A percentile compares a stretch with the other conserved stretches of the same genome.
Evolutionary conservation across 2,329 filamentous ascomycete species (phyloP).

Genomic region (Ophiostoma novo-ulmi): DNA sequence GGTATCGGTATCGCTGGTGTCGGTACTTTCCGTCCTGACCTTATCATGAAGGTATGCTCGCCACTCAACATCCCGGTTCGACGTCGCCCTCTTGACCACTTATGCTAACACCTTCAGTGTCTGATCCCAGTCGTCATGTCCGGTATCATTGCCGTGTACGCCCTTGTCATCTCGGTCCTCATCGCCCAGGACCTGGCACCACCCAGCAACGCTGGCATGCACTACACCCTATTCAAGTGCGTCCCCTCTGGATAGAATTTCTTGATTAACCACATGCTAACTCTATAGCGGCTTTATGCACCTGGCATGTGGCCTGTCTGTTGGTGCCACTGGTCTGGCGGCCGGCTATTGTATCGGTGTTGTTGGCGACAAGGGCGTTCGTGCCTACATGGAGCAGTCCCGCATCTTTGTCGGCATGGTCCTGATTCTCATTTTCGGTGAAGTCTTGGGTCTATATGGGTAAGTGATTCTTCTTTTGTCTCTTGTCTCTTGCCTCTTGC

Average conservation of each 20-base stretch:
- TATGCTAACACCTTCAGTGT: conserved; percentile 47
- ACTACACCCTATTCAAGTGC: conserved; percentile 82
- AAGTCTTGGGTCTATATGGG: conserved; percentile 96
- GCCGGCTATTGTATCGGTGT: conserved; percentile 95
- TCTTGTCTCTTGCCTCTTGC: background rate
- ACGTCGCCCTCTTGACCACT: background rate
- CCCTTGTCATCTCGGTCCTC: conserved; percentile 91
- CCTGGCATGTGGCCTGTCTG: conserved; percentile 80
- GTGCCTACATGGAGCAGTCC: conserved; percentile 93
- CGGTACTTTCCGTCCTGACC: conserved; percentile 75
- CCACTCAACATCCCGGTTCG: background rate
- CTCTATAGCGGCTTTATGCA: conserved; percentile 77
- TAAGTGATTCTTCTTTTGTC: conserved; percentile 36
- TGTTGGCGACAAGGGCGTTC: conserved; percentile 89
- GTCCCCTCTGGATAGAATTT: conserved; percentile 32
- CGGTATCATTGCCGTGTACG: conserved; percentile 97
- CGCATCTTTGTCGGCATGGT: conserved; percentile 98
- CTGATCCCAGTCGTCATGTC: conserved; percentile 94
- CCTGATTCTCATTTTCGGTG: conserved; percentile 94
- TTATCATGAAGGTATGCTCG: conserved; percentile 76
- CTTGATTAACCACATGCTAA: conserved; percentile 25
- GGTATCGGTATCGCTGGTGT: conserved; percentile 84
- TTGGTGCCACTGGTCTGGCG: conserved; percentile 86
- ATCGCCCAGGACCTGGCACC: conserved; percentile 86
- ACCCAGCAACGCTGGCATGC: conserved; percentile 48